These are phyloP conservation scores for Chaetomium sp. DNA, from an alignment of 2,329 filamentous ascomycete genomes.

Conservation along the genomic window DNA sequence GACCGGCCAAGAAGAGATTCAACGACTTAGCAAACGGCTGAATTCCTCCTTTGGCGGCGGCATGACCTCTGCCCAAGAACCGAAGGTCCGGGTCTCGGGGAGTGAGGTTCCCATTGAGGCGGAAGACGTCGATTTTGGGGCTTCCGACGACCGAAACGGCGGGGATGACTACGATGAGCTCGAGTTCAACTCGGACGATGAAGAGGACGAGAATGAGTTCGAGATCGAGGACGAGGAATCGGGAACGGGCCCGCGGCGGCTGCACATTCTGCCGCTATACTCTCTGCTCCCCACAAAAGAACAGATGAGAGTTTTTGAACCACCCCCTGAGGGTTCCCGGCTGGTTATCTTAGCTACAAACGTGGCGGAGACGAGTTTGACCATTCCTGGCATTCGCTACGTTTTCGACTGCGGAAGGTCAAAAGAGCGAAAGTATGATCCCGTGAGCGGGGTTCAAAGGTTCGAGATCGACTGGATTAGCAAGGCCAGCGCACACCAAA, in stretches of 20 bases:
- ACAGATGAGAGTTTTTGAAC: constrained; percentile 87
- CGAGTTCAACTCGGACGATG: constrained; percentile 62
- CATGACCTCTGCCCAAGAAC: constrained; percentile 58
- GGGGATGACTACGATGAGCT: constrained; percentile 57
- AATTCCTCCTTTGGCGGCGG: constrained; percentile 65
- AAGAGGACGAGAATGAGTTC: constrained; percentile 66
- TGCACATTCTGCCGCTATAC: constrained; percentile 91
- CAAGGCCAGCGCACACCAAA: constrained; percentile 91
- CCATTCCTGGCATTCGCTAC: constrained; percentile 91
- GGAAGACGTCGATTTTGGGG: constrained; percentile 84
- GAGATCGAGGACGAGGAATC: constrained; percentile 64
- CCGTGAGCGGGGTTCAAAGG: constrained; percentile 87
- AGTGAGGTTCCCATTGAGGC: constrained; percentile 77
- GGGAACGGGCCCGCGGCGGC: constrained; percentile 65
- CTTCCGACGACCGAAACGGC: constrained; percentile 65
- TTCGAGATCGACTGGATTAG: constrained; percentile 97
- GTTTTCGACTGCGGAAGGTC: constrained; percentile 93
- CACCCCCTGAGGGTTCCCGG: constrained; percentile 77
- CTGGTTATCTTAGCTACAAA: constrained; percentile 93
- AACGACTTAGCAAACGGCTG: constrained; percentile 75
- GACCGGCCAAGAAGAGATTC: constrained; percentile 91
- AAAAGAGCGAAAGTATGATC: constrained; percentile 89
- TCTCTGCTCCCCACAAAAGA: constrained; percentile 88
- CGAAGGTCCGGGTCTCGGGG: constrained; percentile 73
- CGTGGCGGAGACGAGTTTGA: constrained; percentile 94